Base-by-base conservation (phyloP, 2,329 filamentous ascomycete genomes). In the Zalaria obscura region DNA sequence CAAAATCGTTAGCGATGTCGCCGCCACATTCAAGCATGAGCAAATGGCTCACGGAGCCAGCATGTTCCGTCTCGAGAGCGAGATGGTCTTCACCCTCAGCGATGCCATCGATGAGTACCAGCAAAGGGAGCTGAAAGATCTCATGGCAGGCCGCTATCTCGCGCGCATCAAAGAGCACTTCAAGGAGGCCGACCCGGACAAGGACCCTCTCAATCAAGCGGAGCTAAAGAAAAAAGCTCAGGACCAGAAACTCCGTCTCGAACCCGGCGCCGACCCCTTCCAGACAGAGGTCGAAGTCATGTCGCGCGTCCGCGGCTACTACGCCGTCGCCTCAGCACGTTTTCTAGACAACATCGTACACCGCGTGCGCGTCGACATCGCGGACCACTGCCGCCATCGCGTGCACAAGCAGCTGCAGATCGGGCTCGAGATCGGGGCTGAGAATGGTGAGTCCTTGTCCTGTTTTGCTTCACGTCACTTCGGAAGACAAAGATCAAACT, bases 291-390 rank as follows among this genome's bases (percentile, higher is more conserved):
- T 87, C 1, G 64, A 70, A 5, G 73, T 81, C 0, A 72, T 81
- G 0, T 68, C 76, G 0, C 75, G 76, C 3, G 69, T 83, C 36
- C 66, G 78, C 0, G 79, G 73, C 0, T 87, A 86, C 55, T 87
- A 87, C 52, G 67, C 74, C 37, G 71, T 80, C 4, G 80, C 82
- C 0, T 72, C 75, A 0, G 61, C 68, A 29, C 71, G 80, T 1
- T 81, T 85, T 50, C 67, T 76, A 1, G 80, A 87, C 27, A 54
- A 54, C 0, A 51, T 72, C 4, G 60, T 53, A 26, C 59, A 61
- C 49, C 50, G 61, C 1, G 51, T 67, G 1, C 52, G 61, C n/a
- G 53, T 45, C 0, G 58, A 64, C 35, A 48, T 65, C 29, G 59
- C 57, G 3, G 36, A 38, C 46, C 52, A 52, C 28, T 45, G 41